Evolutionary conservation across 495 filamentous ascomycete species (phyloP).

Genomic region (Letharia columbiana): DNA sequence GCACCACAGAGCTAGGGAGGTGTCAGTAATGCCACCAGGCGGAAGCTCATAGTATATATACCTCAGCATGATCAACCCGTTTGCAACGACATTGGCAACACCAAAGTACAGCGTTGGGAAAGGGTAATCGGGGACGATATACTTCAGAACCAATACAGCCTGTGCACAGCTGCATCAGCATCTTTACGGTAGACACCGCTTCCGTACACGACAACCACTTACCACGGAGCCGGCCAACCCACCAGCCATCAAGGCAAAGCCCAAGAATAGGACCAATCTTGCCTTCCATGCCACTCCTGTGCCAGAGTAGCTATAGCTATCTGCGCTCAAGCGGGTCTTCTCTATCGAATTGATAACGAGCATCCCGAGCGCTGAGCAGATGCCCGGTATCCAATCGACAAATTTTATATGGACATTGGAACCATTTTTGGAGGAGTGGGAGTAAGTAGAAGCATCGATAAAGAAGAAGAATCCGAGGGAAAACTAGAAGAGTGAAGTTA

Average conservation of each 20-base stretch:
- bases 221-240: constrained; percentile 86
- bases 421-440: constrained; percentile 66
- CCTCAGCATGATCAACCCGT: constrained; percentile 82
- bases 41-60: constrained; percentile 28
- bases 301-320: constrained; percentile 80
- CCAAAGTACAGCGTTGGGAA: constrained; percentile 88
- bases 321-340: constrained; percentile 75
- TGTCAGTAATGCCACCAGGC: constrained; percentile 20
- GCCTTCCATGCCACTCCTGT: constrained; percentile 93
- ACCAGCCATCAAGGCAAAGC: constrained; percentile 88
- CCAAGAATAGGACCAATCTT: constrained; percentile 86
- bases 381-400: constrained; percentile 96
- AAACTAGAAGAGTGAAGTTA: constrained; percentile 51
- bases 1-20: constrained; percentile 60
- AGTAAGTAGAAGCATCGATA: constrained; percentile 85
- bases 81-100: constrained; percentile 83
- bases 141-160: constrained; percentile 86
- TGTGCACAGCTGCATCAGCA: constrained; percentile 18
- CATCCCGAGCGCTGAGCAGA: constrained; percentile 92
- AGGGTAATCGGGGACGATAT: constrained; percentile 67
- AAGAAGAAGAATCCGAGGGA: constrained; percentile 95
- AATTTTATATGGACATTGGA: constrained; percentile 85
- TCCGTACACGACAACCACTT: constrained; percentile 19
- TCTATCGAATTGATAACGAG: constrained; percentile 98
- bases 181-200: not conserved